A percentile compares a stretch with the other conserved stretches of the same genome.
phyloP scores from a whole-genome alignment of 2,329 filamentous ascomycete species.

The Penicillium sp. region DNA sequence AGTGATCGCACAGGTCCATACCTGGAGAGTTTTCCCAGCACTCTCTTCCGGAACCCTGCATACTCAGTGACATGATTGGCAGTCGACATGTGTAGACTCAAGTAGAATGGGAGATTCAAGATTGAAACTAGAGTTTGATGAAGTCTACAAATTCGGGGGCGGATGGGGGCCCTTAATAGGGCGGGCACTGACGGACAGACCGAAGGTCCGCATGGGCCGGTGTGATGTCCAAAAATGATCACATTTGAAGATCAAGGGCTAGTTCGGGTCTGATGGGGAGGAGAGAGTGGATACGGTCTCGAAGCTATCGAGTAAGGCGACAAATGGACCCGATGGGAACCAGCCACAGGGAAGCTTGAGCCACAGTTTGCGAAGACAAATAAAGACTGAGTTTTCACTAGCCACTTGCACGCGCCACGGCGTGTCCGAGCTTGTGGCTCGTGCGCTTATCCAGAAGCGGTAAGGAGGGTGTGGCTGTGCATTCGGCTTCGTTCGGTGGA shows the following conservation, averaged over 20 bases:
- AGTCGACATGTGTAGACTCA: slow-evolving; percentile 11
- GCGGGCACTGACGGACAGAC: slow-evolving; percentile 11
- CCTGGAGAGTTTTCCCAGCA: slow-evolving; percentile 29
- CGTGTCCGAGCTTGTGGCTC: slow-evolving; percentile 20
- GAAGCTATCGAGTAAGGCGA: slow-evolving; percentile 19
- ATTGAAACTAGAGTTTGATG: slow-evolving; percentile 1
- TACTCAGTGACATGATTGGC: slow-evolving; percentile 28
- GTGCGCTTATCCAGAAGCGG: slow-evolving; percentile 13
- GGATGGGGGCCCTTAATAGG: background rate
- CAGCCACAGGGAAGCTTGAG: slow-evolving; percentile 11
- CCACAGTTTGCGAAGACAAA: slow-evolving; percentile 3
- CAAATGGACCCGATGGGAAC: slow-evolving; percentile 1
- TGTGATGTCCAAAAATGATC: slow-evolving; percentile 20
- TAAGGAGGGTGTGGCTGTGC: slow-evolving; percentile 16
- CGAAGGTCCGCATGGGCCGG: slow-evolving; percentile 17
- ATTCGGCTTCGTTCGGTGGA: background rate
- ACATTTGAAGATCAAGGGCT: slow-evolving; percentile 27
- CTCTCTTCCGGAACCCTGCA: slow-evolving; percentile 27
- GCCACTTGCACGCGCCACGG: slow-evolving; percentile 17
- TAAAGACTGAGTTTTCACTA: background rate
- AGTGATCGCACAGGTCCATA: slow-evolving; percentile 28
- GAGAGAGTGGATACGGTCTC: slow-evolving; percentile 13
- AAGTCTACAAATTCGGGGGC: background rate
- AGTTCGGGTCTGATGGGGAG: slow-evolving; percentile 18
- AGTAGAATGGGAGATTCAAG: background rate